Conservation (phyloP, 495 filamentous ascomycete species). For the Penicillium parvum region DNA sequence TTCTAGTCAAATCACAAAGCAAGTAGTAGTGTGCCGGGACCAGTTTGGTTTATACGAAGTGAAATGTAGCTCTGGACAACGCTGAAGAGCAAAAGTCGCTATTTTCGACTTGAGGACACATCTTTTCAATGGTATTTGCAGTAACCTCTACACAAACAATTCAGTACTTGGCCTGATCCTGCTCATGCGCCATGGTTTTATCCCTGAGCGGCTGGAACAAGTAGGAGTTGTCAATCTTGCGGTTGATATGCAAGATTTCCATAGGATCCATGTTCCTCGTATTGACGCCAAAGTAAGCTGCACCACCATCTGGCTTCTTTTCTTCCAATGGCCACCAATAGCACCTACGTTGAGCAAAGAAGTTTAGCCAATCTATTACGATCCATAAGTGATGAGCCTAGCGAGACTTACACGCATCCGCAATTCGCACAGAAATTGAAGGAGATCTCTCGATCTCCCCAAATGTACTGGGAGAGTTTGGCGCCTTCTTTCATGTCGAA, state of each 20-base stretch:
- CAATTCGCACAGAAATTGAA: constrained; percentile 13
- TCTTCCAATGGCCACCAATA: constrained; percentile 10
- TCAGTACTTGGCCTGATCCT: constrained; percentile 11
- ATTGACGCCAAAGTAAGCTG: constrained; percentile 6
- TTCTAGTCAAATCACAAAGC: too few species aligned
- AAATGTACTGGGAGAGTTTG: constrained; percentile 10
- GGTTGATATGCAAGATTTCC: constrained; percentile 7
- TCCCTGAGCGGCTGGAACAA: constrained; percentile 3
- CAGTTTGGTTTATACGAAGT: too few species aligned
- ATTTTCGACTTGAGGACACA: not conserved
- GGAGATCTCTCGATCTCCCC: constrained; percentile 5
- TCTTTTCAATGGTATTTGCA: not conserved
- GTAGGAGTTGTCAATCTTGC: constrained; percentile 6
- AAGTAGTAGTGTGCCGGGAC: too few species aligned
- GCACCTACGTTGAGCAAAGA: constrained; percentile 1
- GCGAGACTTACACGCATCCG: constrained; percentile 11
- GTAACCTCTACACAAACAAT: not conserved
- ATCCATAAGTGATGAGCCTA: constrained; percentile 4
- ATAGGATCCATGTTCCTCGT: constrained; percentile 11
- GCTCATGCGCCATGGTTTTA: constrained; percentile 3
- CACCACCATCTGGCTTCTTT: constrained; percentile 1
- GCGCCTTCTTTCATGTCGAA: constrained; percentile 9
- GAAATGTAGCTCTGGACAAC: too few species aligned
- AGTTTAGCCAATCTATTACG: constrained; percentile 3
- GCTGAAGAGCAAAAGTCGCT: too few species aligned